phyloP scores from a whole-genome alignment of 1,139 yeast genomes.

The Casaregolazyma lundiana region DNA sequence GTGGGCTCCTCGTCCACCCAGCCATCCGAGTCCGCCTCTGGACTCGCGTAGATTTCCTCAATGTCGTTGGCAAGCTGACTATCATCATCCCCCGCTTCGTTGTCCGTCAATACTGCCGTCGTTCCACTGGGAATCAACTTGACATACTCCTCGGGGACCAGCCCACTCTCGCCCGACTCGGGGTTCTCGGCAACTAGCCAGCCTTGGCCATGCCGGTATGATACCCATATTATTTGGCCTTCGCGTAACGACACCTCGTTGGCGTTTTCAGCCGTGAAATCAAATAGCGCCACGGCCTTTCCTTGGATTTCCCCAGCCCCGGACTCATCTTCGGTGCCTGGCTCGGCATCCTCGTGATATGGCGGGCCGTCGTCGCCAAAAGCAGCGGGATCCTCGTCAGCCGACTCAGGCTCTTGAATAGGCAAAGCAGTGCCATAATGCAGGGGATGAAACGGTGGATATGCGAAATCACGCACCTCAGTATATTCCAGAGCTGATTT shows the following conservation, averaged over 20 bases:
- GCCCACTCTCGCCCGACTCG: conserved; percentile 74
- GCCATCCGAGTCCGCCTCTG: conserved; percentile 25
- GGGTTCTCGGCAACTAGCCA: conserved; percentile 96
- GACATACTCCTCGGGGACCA: conserved; percentile 94
- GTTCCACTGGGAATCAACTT: conserved; percentile 39
- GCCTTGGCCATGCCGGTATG: conserved; percentile 94
- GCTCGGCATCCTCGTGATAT: conserved; percentile 32
- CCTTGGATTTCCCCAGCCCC: conserved; percentile 44
- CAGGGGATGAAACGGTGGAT: conserved; percentile 59
- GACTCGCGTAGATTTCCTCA: conserved; percentile 18
- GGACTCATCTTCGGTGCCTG: conserved; percentile 25
- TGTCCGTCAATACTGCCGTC: conserved; percentile 1
- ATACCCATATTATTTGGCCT: conserved; percentile 82
- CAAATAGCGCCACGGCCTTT: conserved; percentile 80
- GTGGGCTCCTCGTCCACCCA: conserved; percentile 33
- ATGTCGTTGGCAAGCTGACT: conserved; percentile 14
- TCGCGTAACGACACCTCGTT: conserved; percentile 76
- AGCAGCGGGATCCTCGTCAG: conserved; percentile 11
- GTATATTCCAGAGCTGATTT: conserved; percentile 35
- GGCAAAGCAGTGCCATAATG: conserved; percentile 48
- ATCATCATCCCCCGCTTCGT: conserved; percentile 6
- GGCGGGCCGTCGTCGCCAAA: conserved; percentile 30
- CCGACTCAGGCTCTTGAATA: conserved; percentile 21
- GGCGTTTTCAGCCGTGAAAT: conserved; percentile 88
- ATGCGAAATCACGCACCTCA: conserved; percentile 74